Evolutionary conservation across 2,329 filamentous ascomycete species (phyloP), one percentile per base, ranked within the genome.

Genomic region (Beauveria sp.): DNA sequence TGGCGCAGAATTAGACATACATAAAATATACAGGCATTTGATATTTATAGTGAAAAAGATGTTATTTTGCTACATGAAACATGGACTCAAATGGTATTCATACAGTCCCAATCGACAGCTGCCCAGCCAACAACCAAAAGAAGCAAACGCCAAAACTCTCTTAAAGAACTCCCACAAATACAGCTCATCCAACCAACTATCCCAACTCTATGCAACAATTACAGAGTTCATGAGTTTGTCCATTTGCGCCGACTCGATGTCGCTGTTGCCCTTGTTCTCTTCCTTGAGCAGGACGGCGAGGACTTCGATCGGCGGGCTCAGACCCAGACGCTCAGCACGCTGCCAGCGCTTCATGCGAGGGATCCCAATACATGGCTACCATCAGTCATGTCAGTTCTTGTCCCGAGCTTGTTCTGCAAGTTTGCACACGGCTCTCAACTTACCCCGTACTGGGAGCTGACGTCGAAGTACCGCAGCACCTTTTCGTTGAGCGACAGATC

Each of bases 271-370:
- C 62, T 77, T 82, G 5, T 82, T 76, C 69, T 88, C 85, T 70
- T 91, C 88, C 70, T 86, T 88, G 60, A 96, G 69, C 52, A 98
- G 76, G 18, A 98, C 89, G 0, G 92, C 90, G 5, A 98, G 81
- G 3, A 97, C 92, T 73, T 98, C 93, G 28, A 96, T 83, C 0
- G 95, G 93, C 1, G 95, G 95, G 38, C 88, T 83, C n/a, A 99
- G 80, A 3, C 88, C 88, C n/a, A 99, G 79, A 61, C 80, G 81
- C 60, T 96, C 83, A 5, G 95, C 95, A 51, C 95, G 86, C 71
- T 90, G 85, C 95, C 95, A 99, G 40, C 95, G 88, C 77, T 89
- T 90, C 67, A 89, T 77, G 53, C 95, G 86, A 43, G 86, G 77
- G 58, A 93, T 91, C 8, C 95, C 95, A 59, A 96, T 89, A 70